A percentile compares a stretch with the other conserved stretches of the same genome.
Conservation (phyloP, 164 flowering plant species). For the Amborella trichopoda region DNA sequence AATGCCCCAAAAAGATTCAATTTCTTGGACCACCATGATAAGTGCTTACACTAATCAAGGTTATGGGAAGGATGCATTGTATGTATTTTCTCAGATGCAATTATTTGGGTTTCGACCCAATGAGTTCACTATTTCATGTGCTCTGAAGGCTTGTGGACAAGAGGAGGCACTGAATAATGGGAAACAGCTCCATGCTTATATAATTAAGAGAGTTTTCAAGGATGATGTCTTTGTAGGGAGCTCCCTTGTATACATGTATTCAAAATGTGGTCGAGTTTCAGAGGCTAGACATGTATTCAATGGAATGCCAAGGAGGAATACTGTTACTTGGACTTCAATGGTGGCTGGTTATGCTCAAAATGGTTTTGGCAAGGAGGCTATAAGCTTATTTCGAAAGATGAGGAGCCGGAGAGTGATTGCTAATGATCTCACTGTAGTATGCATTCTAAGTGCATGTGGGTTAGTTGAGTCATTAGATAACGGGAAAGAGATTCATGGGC, state of each 20-base stretch:
- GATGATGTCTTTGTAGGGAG: constrained; percentile 66
- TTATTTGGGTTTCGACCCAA: constrained; percentile 38
- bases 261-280: constrained; percentile 48
- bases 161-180: constrained; percentile 47
- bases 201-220: constrained; percentile 39
- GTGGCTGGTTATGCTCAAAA: constrained; percentile 70
- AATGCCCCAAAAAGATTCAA: constrained; percentile 50
- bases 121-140: constrained; percentile 57
- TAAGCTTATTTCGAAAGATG: constrained; percentile 52
- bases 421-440: constrained; percentile 55
- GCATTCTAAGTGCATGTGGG: constrained; percentile 76
- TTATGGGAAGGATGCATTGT: constrained; percentile 33
- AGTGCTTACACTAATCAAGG: constrained; percentile 58
- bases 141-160: constrained; percentile 71
- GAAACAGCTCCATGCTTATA: constrained; percentile 51
- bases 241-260: constrained; percentile 66
- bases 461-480: constrained; percentile 23
- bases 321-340: constrained; percentile 81
- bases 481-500: constrained; percentile 81
- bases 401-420: constrained; percentile 40
- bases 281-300: constrained; percentile 48
- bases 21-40: constrained; percentile 71
- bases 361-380: constrained; percentile 69
- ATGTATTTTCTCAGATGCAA: constrained; percentile 39
- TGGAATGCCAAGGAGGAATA: constrained; percentile 54